Evolutionary conservation across 225 moss, liverwort and hornwort genomes (phyloP).

Genomic region (Marchantia paleacea): DNA sequence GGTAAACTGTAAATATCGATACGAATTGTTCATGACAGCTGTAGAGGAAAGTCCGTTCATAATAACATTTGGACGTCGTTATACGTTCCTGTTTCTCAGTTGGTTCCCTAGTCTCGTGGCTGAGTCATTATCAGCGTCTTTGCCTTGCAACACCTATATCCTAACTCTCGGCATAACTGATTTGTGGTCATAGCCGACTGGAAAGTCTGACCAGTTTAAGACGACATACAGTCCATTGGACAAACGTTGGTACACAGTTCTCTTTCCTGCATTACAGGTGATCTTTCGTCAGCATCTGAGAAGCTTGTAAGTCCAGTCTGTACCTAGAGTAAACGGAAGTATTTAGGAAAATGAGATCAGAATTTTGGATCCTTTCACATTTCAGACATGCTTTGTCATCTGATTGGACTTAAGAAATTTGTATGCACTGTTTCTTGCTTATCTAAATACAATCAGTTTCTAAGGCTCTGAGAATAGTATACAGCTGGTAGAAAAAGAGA

Average conservation of each 20-base stretch:
- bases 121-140: not conserved
- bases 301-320: slow-evolving; percentile 2
- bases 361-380: not conserved
- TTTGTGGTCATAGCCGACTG: slow-evolving; percentile 74
- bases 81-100: too few species aligned
- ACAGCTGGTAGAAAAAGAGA: not conserved
- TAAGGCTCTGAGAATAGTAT: not conserved
- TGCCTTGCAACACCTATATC: not conserved
- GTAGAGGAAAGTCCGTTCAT: too few species aligned
- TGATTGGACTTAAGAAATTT: not conserved
- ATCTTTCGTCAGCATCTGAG: not conserved
- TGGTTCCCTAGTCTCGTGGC: not conserved
- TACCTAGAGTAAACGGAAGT: not conserved
- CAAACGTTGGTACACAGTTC: slow-evolving; percentile 87
- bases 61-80: too few species aligned
- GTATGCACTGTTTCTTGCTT: not conserved
- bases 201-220: slow-evolving; percentile 82
- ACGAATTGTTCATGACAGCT: not conserved
- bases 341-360: not conserved
- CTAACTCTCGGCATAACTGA: slow-evolving; percentile 28
- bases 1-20: slow-evolving; percentile 35
- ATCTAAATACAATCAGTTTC: not conserved
- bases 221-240: slow-evolving; percentile 88
- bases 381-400: not conserved
- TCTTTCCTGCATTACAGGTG: slow-evolving; percentile 97